Percentiles rank a stretch among this genome's conserved stretches.
Conservation (phyloP, 257 asterid genomes). For the Forsythia viridissima region DNA sequence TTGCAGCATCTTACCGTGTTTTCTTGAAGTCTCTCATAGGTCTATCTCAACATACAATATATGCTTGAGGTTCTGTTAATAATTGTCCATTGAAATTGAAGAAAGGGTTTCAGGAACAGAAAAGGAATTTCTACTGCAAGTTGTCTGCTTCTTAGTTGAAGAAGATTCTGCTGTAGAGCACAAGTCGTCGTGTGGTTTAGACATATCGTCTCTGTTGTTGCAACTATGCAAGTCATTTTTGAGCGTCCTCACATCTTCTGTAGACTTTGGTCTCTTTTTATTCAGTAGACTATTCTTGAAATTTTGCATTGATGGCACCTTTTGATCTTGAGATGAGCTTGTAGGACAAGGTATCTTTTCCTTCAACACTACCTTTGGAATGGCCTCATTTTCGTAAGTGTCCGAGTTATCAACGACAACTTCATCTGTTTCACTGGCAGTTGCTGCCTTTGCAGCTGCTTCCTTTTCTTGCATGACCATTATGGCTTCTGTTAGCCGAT, state of each 20-base stretch:
- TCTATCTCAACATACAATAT: constrained; percentile 41
- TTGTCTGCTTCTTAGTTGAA: constrained; percentile 48
- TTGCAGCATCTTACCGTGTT: constrained; percentile 36
- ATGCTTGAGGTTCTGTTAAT: constrained; percentile 29
- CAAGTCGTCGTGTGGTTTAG: constrained; percentile 60
- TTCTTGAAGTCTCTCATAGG: constrained; percentile 44
- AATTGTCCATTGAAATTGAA: constrained; percentile 31
- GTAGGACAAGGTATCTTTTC: constrained; percentile 46
- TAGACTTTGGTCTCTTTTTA: constrained; percentile 48
- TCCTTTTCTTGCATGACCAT: constrained; percentile 45
- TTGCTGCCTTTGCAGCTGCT: constrained; percentile 6
- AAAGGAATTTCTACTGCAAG: constrained; percentile 38
- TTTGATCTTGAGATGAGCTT: constrained; percentile 73
- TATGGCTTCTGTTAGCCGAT: constrained; percentile 69
- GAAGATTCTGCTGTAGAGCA: constrained; percentile 92
- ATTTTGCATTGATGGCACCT: constrained; percentile 70
- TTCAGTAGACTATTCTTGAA: constrained; percentile 22
- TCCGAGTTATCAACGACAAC: constrained; percentile 73
- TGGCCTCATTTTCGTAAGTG: constrained; percentile 15
- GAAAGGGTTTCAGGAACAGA: constrained; percentile 57
- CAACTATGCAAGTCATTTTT: constrained; percentile 29
- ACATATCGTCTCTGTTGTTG: constrained; percentile 24
- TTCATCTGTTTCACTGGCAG: constrained; percentile 44
- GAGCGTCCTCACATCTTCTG: constrained; percentile 31
- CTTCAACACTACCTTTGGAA: constrained; percentile 32